Percentiles rank a stretch among this genome's conserved stretches.
Conservation (phyloP, 805 yeast genomes). For the Lachancea kluyveri region DNA sequence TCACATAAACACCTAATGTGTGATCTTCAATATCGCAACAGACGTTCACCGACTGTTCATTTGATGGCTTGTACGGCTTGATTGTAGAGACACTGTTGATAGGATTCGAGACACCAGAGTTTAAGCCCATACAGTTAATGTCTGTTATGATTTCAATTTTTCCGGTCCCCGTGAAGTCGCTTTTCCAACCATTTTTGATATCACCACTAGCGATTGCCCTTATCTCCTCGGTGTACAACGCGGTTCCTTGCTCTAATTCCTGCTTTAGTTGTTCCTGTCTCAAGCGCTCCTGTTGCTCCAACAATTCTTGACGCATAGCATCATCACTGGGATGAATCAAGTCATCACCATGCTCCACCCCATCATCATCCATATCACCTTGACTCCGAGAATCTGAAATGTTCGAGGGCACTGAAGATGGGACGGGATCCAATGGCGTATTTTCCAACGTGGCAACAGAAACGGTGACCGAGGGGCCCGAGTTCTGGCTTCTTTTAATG, state of each 20-base stretch:
- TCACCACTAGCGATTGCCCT: slow-evolving; percentile 75
- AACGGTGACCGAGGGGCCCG: slow-evolving; percentile 34
- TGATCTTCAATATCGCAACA: slow-evolving; percentile 82
- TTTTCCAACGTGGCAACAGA: slow-evolving; percentile 30
- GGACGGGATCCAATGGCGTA: slow-evolving; percentile 14
- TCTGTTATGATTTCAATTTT: slow-evolving; percentile 74
- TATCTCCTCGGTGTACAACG: slow-evolving; percentile 62
- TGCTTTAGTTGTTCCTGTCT: slow-evolving; percentile 28
- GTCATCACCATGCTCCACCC: slow-evolving; percentile 19
- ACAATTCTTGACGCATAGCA: slow-evolving; percentile 30
- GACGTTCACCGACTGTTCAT: slow-evolving; percentile 39
- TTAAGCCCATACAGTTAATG: slow-evolving; percentile 50
- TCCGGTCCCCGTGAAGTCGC: slow-evolving; percentile 77
- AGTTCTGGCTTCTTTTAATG: slow-evolving; percentile 34
- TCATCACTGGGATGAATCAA: slow-evolving; percentile 33
- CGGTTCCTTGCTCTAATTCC: slow-evolving; percentile 30
- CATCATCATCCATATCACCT: slow-evolving; percentile 31
- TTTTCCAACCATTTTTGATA: slow-evolving; percentile 89
- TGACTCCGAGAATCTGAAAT: slow-evolving; percentile 21
- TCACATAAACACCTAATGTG: slow-evolving; percentile 66
- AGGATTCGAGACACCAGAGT: slow-evolving; percentile 47
- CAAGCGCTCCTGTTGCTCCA: slow-evolving; percentile 27
- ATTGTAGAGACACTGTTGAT: slow-evolving; percentile 39
- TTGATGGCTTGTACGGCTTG: slow-evolving; percentile 19
- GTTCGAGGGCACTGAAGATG: slow-evolving; percentile 2